phyloP scores from a whole-genome alignment of 2,329 filamentous ascomycete species.

The Macrophomina tecta region DNA sequence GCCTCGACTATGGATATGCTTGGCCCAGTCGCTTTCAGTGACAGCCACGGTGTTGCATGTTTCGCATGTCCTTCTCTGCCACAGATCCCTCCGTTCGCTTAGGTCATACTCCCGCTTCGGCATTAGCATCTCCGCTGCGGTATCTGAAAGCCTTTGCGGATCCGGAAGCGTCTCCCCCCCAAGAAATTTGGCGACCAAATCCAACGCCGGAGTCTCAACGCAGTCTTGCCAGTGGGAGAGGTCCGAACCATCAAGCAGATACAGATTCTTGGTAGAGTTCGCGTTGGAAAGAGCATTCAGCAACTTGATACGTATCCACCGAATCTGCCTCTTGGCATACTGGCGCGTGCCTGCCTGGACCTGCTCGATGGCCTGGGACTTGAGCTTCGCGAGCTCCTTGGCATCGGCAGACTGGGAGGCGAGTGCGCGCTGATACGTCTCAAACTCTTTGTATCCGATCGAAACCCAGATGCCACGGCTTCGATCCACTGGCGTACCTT shows the following conservation, averaged over 20 bases:
- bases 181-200: conserved; percentile 70
- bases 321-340: conserved; percentile 83
- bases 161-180: conserved; percentile 56
- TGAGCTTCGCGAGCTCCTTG: conserved; percentile 61
- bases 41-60: conserved; percentile 67
- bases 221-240: conserved; percentile 63
- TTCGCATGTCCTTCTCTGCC: conserved; percentile 68
- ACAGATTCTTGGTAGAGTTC: conserved; percentile 64
- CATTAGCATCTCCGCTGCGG: conserved; percentile 62
- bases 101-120: conserved; percentile 60
- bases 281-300: conserved; percentile 69
- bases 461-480: conserved; percentile 92
- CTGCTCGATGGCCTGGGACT: conserved; percentile 67
- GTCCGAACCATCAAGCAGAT: conserved; percentile 81
- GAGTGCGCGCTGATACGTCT: conserved; percentile 65
- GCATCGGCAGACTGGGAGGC: conserved; percentile 35
- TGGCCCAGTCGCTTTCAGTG: conserved; percentile 63
- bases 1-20: conserved; percentile 61
- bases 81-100: conserved; percentile 51
- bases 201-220: conserved; percentile 70
- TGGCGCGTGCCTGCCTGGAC: conserved; percentile 85
- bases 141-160: conserved; percentile 60
- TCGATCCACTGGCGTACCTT: conserved; percentile 68
- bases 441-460: conserved; percentile 93
- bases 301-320: conserved; percentile 87